Evolutionary conservation across 2,329 filamentous ascomycete species (phyloP).

Genomic region (Neofusicoccum laricinum): DNA sequence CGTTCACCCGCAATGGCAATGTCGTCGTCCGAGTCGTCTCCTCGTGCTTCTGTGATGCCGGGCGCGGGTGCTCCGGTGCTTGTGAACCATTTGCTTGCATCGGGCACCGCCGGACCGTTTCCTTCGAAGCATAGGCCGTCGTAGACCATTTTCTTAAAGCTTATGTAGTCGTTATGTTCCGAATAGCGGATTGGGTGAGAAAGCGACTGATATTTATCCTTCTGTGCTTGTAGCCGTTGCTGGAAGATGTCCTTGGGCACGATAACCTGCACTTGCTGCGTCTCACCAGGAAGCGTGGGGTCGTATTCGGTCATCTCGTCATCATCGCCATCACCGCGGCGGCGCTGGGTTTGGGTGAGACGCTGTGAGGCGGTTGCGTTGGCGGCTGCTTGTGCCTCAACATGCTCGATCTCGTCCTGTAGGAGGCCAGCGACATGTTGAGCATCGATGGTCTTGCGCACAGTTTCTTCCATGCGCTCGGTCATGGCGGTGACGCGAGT

Average conservation of each 20-base stretch:
- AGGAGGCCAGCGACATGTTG: constrained; percentile 47
- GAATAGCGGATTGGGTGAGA: constrained; percentile 50
- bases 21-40: constrained; percentile 63
- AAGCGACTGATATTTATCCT: constrained; percentile 42
- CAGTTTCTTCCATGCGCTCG: constrained; percentile 53
- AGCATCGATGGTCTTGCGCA: constrained; percentile 59
- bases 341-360: constrained; percentile 8
- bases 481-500: constrained; percentile 52
- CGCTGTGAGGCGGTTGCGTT: constrained; percentile 20
- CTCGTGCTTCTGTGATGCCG: constrained; percentile 33
- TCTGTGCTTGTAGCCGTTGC: constrained; percentile 37
- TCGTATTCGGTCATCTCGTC: constrained; percentile 40
- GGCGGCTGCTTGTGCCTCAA: constrained; percentile 36
- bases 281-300: constrained; percentile 38
- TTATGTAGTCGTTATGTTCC: constrained; percentile 57
- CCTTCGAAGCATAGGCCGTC: constrained; percentile 57
- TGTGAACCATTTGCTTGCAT: constrained; percentile 62
- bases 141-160: constrained; percentile 61
- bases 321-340: constrained; percentile 24
- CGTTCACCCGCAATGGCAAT: constrained; percentile 63
- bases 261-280: constrained; percentile 28
- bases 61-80: constrained; percentile 44
- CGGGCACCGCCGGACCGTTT: constrained; percentile 52
- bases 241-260: constrained; percentile 37
- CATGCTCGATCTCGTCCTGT: constrained; percentile 41